Conservation (phyloP, 140 eudicot species). For the Ambrosia hybrid region DNA sequence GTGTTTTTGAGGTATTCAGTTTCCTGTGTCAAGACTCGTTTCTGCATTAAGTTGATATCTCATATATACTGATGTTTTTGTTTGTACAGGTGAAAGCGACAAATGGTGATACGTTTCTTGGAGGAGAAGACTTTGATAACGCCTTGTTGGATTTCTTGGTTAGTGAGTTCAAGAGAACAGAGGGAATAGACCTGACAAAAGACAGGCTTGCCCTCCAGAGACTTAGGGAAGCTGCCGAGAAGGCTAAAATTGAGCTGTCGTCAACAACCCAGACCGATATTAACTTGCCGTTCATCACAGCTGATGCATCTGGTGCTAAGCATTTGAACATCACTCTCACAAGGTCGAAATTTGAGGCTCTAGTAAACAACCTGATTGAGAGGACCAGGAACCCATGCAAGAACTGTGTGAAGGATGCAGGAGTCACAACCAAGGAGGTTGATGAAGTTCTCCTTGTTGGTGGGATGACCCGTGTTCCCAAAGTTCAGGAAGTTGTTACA, state of each 20-base stretch:
- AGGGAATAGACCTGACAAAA: conserved; percentile 73
- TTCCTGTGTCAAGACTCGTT: conserved; percentile 25
- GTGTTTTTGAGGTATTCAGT: conserved; percentile 83
- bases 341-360: conserved; percentile 58
- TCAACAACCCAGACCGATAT: conserved; percentile 91
- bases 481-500: conserved; percentile 55
- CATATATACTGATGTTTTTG: not conserved
- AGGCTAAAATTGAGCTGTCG: conserved; percentile 87
- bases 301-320: conserved; percentile 92
- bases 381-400: conserved; percentile 56
- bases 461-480: conserved; percentile 61
- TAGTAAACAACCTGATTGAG: conserved; percentile 46
- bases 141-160: conserved; percentile 74
- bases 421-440: conserved; percentile 46
- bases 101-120: conserved; percentile 94
- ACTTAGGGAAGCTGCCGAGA: conserved; percentile 93
- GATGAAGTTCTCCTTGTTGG: conserved; percentile 62
- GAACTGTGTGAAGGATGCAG: conserved; percentile 62
- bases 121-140: conserved; percentile 96
- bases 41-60: not conserved
- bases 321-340: conserved; percentile 78
- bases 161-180: conserved; percentile 76
- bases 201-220: conserved; percentile 90
- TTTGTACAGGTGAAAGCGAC: conserved; percentile 83
- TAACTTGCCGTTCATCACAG: conserved; percentile 84